phyloP scores from a whole-genome alignment of 352 stramenopile genomes.

The Blastocystis sp. region DNA sequence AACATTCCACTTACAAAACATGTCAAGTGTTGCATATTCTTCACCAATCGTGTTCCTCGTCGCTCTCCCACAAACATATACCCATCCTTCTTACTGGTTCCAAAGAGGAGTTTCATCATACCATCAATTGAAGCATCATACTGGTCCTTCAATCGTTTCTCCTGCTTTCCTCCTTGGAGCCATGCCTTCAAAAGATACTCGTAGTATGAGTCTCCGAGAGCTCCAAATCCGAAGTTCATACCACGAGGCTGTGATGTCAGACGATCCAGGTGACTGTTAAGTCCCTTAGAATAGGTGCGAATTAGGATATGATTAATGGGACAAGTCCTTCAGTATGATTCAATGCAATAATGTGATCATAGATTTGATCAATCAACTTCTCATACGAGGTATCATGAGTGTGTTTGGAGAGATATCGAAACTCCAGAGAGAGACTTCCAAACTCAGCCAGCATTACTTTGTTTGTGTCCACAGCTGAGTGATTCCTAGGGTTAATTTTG shows the following conservation, averaged over 20 bases:
- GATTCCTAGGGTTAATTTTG: neutral
- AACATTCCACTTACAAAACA: slow-evolving; percentile 88
- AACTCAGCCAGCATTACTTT: slow-evolving; percentile 71
- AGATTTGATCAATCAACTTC: slow-evolving; percentile 22
- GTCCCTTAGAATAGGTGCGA: neutral
- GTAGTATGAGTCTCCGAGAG: slow-evolving; percentile 88
- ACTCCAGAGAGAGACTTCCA: slow-evolving; percentile 76
- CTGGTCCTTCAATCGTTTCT: slow-evolving; percentile 67
- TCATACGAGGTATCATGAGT: slow-evolving; percentile 74
- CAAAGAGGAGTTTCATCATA: slow-evolving; percentile 80
- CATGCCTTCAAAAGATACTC: slow-evolving; percentile 95
- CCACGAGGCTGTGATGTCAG: slow-evolving; percentile 50
- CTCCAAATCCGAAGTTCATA: slow-evolving; percentile 77
- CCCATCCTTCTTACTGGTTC: slow-evolving; percentile 67
- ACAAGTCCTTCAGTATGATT: slow-evolving; percentile 21
- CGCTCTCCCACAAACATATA: slow-evolving; percentile 72
- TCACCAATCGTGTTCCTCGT: slow-evolving; percentile 66
- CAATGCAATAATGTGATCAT: slow-evolving; percentile 66
- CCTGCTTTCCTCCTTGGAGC: slow-evolving; percentile 82
- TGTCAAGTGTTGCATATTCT: slow-evolving; percentile 88
- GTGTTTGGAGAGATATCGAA: slow-evolving; percentile 73
- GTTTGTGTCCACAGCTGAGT: neutral
- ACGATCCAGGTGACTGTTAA: slow-evolving; percentile 9
- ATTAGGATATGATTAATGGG: slow-evolving; percentile 43
- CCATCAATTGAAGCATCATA: slow-evolving; percentile 87